Percentiles rank a stretch among this genome's conserved stretches.
Conservation (phyloP, 257 asterid genomes). For the Paraleonurus japonicus region DNA sequence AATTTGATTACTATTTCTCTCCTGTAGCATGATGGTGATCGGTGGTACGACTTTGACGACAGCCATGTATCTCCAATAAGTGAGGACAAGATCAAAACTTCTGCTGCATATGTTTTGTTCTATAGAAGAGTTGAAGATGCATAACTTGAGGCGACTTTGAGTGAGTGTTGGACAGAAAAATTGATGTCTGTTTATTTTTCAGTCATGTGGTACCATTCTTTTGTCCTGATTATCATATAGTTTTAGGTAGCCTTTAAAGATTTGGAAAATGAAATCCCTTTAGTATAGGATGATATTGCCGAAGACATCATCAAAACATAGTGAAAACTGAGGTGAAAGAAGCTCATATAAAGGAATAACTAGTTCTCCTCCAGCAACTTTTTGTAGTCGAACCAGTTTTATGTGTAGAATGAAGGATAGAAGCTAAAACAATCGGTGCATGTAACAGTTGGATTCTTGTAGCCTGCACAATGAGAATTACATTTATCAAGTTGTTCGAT, state of each 20-base stretch:
- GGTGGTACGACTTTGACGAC: slow-evolving; percentile 90
- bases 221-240: slow-evolving; percentile 36
- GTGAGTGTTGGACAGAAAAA: slow-evolving; percentile 27
- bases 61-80: slow-evolving; percentile 71
- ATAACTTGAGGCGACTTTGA: slow-evolving; percentile 33
- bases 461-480: slow-evolving; percentile 26
- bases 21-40: slow-evolving; percentile 76
- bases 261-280: slow-evolving; percentile 23
- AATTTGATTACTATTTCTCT: slow-evolving; percentile 13
- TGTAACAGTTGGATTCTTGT: slow-evolving; percentile 22
- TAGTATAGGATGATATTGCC: slow-evolving; percentile 38
- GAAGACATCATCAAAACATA: slow-evolving; percentile 34
- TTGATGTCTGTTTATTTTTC: slow-evolving; percentile 24
- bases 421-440: slow-evolving; percentile 10
- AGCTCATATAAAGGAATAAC: slow-evolving; percentile 31
- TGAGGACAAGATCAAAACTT: slow-evolving; percentile 79
- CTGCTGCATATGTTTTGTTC: slow-evolving; percentile 84
- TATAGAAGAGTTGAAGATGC: slow-evolving; percentile 72
- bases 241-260: slow-evolving; percentile 30
- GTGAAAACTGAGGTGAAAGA: slow-evolving; percentile 35
- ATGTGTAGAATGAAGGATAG: slow-evolving; percentile 17
- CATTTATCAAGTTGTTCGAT: slow-evolving; percentile 13
- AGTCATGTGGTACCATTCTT: slow-evolving; percentile 42
- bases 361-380: slow-evolving; percentile 18
- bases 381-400: slow-evolving; percentile 24